These are phyloP conservation scores for Yarrowia galli DNA, from an alignment of 1,139 yeast genomes.

Conservation along the genomic window DNA sequence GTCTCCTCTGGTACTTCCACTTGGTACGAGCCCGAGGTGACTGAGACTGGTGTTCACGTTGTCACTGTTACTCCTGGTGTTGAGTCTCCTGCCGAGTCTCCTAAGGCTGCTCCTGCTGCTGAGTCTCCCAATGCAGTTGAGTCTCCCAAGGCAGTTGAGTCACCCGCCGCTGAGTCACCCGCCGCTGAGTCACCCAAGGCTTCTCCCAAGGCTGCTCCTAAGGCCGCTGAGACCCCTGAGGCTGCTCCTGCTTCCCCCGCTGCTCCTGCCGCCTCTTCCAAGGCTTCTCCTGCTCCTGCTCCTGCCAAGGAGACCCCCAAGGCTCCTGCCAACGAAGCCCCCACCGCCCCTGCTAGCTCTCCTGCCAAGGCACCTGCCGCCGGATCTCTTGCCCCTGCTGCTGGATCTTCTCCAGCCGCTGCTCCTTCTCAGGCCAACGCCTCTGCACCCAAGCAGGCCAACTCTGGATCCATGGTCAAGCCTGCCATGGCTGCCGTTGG, in stretches of 20 bases:
- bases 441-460: conserved; percentile 5
- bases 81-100: neutral
- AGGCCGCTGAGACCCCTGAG: neutral
- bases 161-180: neutral
- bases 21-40: neutral
- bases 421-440: neutral
- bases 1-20: neutral
- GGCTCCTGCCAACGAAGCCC: neutral
- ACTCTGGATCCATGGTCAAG: neutral
- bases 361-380: neutral
- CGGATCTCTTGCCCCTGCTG: neutral
- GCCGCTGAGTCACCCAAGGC: no score
- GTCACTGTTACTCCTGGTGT: neutral
- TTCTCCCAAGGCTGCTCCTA: neutral
- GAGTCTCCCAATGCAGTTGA: neutral
- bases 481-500: conserved; percentile 16
- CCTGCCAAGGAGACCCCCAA: neutral
- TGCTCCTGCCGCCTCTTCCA: neutral
- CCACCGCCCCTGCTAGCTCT: neutral
- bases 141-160: neutral
- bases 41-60: neutral
- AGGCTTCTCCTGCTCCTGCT: neutral
- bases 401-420: no score
- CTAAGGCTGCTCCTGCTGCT: neutral
- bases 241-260: neutral